phyloP scores from a whole-genome alignment of 2,329 filamentous ascomycete genomes.

The Berkeleyomyces basicola region DNA sequence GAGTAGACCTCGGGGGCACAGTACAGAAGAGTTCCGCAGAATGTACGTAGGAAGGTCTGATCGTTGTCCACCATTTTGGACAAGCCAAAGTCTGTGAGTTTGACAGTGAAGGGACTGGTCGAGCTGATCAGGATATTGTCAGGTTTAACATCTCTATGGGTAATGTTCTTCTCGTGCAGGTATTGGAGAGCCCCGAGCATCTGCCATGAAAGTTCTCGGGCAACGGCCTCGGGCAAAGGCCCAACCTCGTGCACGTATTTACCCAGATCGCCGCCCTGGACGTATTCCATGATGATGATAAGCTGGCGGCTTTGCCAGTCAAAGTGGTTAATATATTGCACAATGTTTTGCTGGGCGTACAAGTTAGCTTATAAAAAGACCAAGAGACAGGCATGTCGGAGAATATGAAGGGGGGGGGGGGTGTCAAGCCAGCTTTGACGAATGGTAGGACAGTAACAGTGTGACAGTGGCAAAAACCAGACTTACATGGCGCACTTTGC shows the following conservation, averaged over 20 bases:
- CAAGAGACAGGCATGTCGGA: conserved; percentile 10
- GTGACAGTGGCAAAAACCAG: background rate
- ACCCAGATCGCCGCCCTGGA: conserved; percentile 68
- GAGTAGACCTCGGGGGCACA: conserved; percentile 95
- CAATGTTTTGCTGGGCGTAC: conserved; percentile 55
- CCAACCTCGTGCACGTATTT: conserved; percentile 47
- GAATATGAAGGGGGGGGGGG: background rate
- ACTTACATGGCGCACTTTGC: conserved; percentile 61
- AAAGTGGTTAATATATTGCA: conserved; percentile 77
- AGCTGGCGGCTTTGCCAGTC: conserved; percentile 69
- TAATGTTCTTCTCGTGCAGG: conserved; percentile 75
- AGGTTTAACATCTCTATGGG: conserved; percentile 95
- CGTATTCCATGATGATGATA: conserved; percentile 94
- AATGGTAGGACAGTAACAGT: background rate
- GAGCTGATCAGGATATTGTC: conserved; percentile 86
- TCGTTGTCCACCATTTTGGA: conserved; percentile 87
- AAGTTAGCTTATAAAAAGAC: conserved; percentile 2
- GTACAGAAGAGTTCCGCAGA: conserved; percentile 89
- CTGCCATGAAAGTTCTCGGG: conserved; percentile 57
- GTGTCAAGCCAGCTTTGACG: background rate
- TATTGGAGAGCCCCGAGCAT: conserved; percentile 72
- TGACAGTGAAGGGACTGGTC: conserved; percentile 58
- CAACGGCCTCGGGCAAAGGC: conserved; percentile 48
- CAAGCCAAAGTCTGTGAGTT: conserved; percentile 89
- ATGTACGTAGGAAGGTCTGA: conserved; percentile 86